Percentiles rank a stretch among this genome's conserved stretches.
Conservation (phyloP, 1,284 basidiomycete genomes). For the Fistulinella cinereoalba region DNA sequence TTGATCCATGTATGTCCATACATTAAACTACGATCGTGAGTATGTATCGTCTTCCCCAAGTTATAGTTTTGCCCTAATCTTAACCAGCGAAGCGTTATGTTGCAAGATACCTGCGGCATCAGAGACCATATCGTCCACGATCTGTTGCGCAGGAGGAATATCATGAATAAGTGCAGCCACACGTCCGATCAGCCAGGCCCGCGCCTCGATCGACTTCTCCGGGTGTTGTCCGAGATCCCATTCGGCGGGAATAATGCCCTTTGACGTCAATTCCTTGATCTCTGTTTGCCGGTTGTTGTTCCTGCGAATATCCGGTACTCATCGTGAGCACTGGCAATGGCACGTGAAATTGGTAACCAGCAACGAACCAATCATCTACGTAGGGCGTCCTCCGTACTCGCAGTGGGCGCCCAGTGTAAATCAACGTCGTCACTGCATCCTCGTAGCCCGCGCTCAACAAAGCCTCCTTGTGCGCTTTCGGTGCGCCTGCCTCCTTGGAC, state of each 20-base stretch:
- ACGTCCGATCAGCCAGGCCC: conserved; percentile 73
- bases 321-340: no score
- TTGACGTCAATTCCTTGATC: conserved; percentile 55
- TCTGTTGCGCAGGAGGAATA: conserved; percentile 73
- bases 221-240: conserved; percentile 68
- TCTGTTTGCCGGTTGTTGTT: conserved; percentile 58
- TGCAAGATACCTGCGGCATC: conserved; percentile 56
- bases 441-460: conserved; percentile 66
- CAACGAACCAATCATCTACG: conserved; percentile 67
- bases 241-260: conserved; percentile 76
- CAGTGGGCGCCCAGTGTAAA: conserved; percentile 85
- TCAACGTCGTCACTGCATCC: conserved; percentile 67
- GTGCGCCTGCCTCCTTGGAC: conserved; percentile 76
- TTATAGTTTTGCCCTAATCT: conserved; percentile 42
- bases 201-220: conserved; percentile 60
- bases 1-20: no score
- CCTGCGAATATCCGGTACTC: no score
- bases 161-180: conserved; percentile 76
- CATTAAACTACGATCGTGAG: no score
- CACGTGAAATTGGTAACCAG: no score
- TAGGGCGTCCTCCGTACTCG: conserved; percentile 78
- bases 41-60: background rate
- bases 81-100: conserved; percentile 39
- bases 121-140: conserved; percentile 78
- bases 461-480: conserved; percentile 76